A percentile compares a stretch with the other conserved stretches of the same genome.
phyloP scores from a whole-genome alignment of 1,284 basidiomycete genomes.

The Waitea zeae region DNA sequence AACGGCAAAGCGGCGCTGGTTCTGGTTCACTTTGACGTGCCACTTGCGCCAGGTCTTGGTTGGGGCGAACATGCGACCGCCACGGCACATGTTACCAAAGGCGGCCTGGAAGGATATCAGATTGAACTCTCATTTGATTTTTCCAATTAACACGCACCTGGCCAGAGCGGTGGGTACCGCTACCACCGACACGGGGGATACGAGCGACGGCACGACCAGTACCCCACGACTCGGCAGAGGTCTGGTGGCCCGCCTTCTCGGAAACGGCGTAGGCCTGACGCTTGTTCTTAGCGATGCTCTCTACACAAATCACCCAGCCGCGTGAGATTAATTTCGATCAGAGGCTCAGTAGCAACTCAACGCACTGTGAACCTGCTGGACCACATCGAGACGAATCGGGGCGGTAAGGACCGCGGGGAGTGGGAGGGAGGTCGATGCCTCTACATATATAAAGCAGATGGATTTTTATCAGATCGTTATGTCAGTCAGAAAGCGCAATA shows the following conservation, averaged over 20 bases:
- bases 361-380: constrained; percentile 97
- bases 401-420: constrained; percentile 96
- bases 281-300: constrained; percentile 98
- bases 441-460: constrained; percentile 20
- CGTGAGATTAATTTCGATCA: not conserved
- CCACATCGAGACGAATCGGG: constrained; percentile 97
- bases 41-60: constrained; percentile 99
- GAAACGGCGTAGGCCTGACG: constrained; percentile 95
- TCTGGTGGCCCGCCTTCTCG: constrained; percentile 98
- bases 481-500: constrained; percentile 2
- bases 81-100: constrained; percentile 99
- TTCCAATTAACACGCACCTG: constrained; percentile 38
- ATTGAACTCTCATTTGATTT: constrained; percentile 2
- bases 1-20: constrained; percentile 96
- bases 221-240: constrained; percentile 98
- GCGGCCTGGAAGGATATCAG: constrained; percentile 46
- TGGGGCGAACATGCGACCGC: constrained; percentile 99
- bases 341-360: constrained; percentile 7
- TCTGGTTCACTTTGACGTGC: constrained; percentile 99
- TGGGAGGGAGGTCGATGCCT: constrained; percentile 80
- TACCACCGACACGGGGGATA: constrained; percentile 99
- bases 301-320: constrained; percentile 21
- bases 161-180: constrained; percentile 96
- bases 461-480: constrained; percentile 3
- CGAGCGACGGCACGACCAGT: constrained; percentile 99